Evolutionary conservation across 1,284 basidiomycete genomes (phyloP).

Genomic region (Trametes polyzona): DNA sequence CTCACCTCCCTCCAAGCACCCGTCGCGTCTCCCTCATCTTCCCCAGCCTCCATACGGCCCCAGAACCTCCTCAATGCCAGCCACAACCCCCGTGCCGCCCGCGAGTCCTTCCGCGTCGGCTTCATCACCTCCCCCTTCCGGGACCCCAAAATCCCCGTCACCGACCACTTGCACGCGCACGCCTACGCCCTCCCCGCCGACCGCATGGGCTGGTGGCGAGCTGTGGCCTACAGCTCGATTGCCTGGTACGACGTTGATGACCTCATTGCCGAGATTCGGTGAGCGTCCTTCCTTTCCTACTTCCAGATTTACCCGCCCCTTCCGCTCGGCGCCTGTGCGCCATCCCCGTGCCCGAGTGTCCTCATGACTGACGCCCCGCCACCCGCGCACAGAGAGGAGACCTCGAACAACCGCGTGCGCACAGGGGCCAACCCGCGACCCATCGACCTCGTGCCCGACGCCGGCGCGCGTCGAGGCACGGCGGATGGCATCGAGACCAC

Average conservation of each 20-base stretch:
- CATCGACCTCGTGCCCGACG: slow-evolving; percentile 69
- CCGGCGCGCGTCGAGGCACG: slow-evolving; percentile 65
- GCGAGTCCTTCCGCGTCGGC: slow-evolving; percentile 56
- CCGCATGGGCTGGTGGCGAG: slow-evolving; percentile 72
- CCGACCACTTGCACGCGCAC: slow-evolving; percentile 77
- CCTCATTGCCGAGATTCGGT: slow-evolving; percentile 81
- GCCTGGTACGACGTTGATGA: slow-evolving; percentile 79
- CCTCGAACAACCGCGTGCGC: slow-evolving; percentile 75
- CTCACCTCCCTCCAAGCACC: slow-evolving; percentile 52
- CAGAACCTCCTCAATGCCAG: slow-evolving; percentile 9
- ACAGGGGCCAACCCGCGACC: slow-evolving; percentile 64
- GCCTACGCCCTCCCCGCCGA: slow-evolving; percentile 69
- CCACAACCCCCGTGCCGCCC: slow-evolving; percentile 8
- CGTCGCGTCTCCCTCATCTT: slow-evolving; percentile 35
- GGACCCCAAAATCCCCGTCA: slow-evolving; percentile 75
- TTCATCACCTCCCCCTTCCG: slow-evolving; percentile 78
- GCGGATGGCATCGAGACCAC: slow-evolving; percentile 69
- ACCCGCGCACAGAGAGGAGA: slow-evolving; percentile 55
- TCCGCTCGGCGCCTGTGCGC: neutral
- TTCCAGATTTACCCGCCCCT: neutral
- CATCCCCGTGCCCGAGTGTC: neutral
- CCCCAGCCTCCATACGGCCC: slow-evolving; percentile 16
- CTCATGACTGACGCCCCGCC: neutral
- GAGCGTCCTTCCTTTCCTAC: slow-evolving; percentile 29
- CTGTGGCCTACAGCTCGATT: slow-evolving; percentile 63